Conservation (phyloP, 1,284 basidiomycete genomes). For the Albatrellus sp. region DNA sequence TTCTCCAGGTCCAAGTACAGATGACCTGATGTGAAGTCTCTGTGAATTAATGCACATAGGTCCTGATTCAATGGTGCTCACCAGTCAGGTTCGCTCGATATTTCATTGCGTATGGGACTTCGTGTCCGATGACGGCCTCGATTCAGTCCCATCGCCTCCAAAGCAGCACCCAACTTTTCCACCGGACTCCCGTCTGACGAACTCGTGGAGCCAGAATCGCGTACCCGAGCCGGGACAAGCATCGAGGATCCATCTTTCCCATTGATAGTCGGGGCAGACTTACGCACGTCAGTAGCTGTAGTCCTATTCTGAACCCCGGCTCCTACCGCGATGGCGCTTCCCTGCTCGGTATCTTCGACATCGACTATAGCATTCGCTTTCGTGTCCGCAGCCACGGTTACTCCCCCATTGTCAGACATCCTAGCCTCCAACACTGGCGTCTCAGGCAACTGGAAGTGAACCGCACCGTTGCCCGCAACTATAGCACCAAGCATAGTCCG, state of each 20-base stretch:
- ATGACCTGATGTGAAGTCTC: slow-evolving; percentile 19
- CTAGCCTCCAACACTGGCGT: not conserved
- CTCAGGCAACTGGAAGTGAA: slow-evolving; percentile 4
- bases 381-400: not conserved
- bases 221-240: slow-evolving; percentile 17
- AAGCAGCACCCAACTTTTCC: slow-evolving; percentile 23
- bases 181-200: slow-evolving; percentile 38
- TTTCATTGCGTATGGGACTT: slow-evolving; percentile 33
- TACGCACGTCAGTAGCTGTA: not conserved
- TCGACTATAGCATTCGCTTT: slow-evolving; percentile 26
- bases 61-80: slow-evolving; percentile 17
- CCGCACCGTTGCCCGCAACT: slow-evolving; percentile 10
- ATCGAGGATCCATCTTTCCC: slow-evolving; percentile 14
- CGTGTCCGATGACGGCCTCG: slow-evolving; percentile 41
- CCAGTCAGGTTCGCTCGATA: slow-evolving; percentile 26
- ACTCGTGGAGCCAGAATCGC: slow-evolving; percentile 26
- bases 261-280: not conserved
- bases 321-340: not conserved
- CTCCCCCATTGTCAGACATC: no score
- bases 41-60: not conserved
- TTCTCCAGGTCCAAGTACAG: slow-evolving; percentile 33
- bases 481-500: not conserved
- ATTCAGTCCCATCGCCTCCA: slow-evolving; percentile 22
- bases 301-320: not conserved
- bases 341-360: slow-evolving; percentile 16